phyloP scores from a whole-genome alignment of 2,329 filamentous ascomycete species.

The Bipolaris gigantea region DNA sequence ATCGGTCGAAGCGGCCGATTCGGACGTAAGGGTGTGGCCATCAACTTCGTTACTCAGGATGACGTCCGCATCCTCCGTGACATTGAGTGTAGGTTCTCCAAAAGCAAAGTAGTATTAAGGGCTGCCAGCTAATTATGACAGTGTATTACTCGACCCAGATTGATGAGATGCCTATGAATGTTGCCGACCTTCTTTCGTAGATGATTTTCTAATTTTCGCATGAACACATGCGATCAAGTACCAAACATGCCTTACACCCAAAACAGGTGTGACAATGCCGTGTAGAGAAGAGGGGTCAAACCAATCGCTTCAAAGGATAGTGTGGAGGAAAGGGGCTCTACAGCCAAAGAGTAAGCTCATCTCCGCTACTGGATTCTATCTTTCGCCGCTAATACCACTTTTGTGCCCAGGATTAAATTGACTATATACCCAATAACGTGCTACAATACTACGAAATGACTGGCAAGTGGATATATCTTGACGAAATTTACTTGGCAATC shows the following conservation, averaged over 20 bases:
- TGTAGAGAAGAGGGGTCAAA: conserved; percentile 5
- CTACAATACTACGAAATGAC: neutral
- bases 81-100: conserved; percentile 73
- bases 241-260: neutral
- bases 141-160: conserved; percentile 97
- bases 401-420: conserved; percentile 11
- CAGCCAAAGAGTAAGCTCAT: conserved; percentile 35
- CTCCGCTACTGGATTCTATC: neutral
- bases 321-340: conserved; percentile 43
- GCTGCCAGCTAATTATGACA: conserved; percentile 47
- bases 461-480: neutral
- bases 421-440: conserved; percentile 2
- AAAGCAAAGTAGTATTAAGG: neutral
- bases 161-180: conserved; percentile 99
- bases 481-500: neutral
- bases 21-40: conserved; percentile 96
- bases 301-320: conserved; percentile 23
- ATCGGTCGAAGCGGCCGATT: conserved; percentile 96
- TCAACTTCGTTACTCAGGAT: conserved; percentile 98
- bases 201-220: neutral
- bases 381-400: conserved; percentile 2
- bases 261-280: neutral
- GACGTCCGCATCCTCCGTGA: conserved; percentile 96
- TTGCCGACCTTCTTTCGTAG: conserved; percentile 40
- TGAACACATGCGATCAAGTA: neutral